These are phyloP conservation scores for Magnaporthiopsis incrustans DNA, from an alignment of 2,329 filamentous ascomycete species.

Conservation along the genomic window DNA sequence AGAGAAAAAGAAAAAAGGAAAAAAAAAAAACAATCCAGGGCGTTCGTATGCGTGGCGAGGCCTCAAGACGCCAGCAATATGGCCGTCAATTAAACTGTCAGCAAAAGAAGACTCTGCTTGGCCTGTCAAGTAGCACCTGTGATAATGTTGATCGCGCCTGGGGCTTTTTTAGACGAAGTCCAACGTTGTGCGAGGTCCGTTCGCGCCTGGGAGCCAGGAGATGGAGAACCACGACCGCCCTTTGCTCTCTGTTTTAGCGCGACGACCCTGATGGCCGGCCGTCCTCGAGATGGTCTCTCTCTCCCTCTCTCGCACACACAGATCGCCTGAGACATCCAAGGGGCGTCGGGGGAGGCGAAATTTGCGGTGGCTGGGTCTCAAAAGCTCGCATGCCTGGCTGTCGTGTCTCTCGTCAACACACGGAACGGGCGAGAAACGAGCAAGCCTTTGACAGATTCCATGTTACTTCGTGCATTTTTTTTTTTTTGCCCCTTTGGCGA, in stretches of 20 bases:
- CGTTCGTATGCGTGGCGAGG: background rate
- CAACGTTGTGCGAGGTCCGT: background rate
- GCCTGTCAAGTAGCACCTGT: background rate
- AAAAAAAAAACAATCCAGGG: too few species aligned
- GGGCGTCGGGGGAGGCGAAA: background rate
- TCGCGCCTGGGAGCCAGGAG: background rate
- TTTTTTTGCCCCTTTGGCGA: background rate
- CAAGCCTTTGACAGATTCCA: background rate
- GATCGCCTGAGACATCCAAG: background rate
- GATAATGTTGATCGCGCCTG: background rate
- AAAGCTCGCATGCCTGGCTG: background rate
- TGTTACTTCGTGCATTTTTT: too few species aligned
- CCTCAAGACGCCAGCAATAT: background rate
- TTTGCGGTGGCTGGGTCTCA: background rate
- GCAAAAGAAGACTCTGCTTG: background rate
- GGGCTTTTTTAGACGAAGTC: background rate
- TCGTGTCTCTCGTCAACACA: background rate
- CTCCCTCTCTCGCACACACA: too few species aligned
- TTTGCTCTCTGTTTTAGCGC: background rate
- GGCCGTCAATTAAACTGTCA: background rate
- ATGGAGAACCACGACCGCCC: background rate
- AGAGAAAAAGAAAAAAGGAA: too few species aligned
- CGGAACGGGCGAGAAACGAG: background rate
- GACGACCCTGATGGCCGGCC: background rate
- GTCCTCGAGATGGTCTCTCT: background rate